Percentiles rank a stretch among this genome's conserved stretches.
Conservation (phyloP, 306 rosid species). For the Cicer pinnatifidum region DNA sequence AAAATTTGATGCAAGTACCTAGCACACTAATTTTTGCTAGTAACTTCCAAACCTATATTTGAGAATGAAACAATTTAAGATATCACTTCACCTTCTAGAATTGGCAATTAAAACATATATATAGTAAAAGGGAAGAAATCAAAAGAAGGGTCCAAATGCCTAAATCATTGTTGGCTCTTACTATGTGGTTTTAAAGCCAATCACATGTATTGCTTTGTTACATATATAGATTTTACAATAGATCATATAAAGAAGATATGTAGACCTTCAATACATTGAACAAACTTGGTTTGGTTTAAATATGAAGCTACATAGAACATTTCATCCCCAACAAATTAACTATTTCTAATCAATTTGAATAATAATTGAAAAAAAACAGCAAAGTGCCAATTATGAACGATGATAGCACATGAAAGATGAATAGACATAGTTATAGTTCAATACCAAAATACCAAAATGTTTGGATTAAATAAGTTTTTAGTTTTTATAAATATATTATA, state of each 20-base stretch:
- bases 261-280: slow-evolving; percentile 19
- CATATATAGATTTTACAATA: background rate
- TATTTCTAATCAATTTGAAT: slow-evolving; percentile 19
- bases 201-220: slow-evolving; percentile 45
- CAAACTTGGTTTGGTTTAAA: background rate
- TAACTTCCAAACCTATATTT: slow-evolving; percentile 13
- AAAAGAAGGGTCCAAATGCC: slow-evolving; percentile 42
- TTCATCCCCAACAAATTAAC: slow-evolving; percentile 22
- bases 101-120: slow-evolving; percentile 15
- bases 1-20: background rate
- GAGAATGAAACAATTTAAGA: slow-evolving; percentile 32
- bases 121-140: slow-evolving; percentile 25
- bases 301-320: background rate
- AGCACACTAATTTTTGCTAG: slow-evolving; percentile 1
- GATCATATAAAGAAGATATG: background rate
- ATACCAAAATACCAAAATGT: too few relatives aligned
- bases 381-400: background rate
- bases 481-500: too few relatives aligned
- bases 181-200: slow-evolving; percentile 40
- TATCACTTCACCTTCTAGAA: slow-evolving; percentile 10
- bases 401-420: slow-evolving; percentile 10
- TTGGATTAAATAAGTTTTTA: too few relatives aligned
- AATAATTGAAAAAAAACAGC: background rate
- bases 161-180: slow-evolving; percentile 43
- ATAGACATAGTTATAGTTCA: background rate